Base-by-base conservation (phyloP, 2,329 filamentous ascomycete species). In the Xylogone sp. region DNA sequence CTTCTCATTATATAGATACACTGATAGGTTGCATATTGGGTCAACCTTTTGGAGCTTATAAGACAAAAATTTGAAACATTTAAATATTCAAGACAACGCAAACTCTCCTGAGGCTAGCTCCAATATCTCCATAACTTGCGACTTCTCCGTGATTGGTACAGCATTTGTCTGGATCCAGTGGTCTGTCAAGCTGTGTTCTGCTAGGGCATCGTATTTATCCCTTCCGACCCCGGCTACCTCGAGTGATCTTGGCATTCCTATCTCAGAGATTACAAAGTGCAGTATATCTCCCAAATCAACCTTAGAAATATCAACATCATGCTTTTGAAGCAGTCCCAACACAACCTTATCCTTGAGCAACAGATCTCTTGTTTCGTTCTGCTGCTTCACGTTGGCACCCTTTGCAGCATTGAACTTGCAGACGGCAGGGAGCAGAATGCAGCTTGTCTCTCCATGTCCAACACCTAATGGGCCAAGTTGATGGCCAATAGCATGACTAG, bases 361-460 rank as follows among this genome's bases (percentile, higher is more conserved):
- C n/a, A 55, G 12, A 18, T 53, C 45, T 3, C 8, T 8, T 42
- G 46, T 20, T 46, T 19, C 49, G 22, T 51, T 51, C 18, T 57
- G 51, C 24, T 50, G 45, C 12, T 46, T 6, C n/a, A 7, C 46
- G 13, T 71, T 71, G 46, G 71, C 63, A 39, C 34, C 34, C n/a
- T 39, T 39, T 31, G 60, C 63, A 2, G 69, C 67, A 52, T 83
- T 84, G 61, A 71, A 83, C 58, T 74, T 77, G 60, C 75, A 78
- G 4, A 83, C 79, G 1, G 76, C 73, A 0, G 79, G 78, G 43
- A 75, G 69, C 49, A 80, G 68, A 44, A 77, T 75, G 59, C 74
- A 83, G 56, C 75, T 79, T 22, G 79, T 83, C 60, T 81, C 79
- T 7, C 79, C 80, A 59, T 84, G 79, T 0, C 76, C 74, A 2